Evolutionary conservation across 2,329 filamentous ascomycete species (phyloP).

Genomic region (Paraphaeosphaeria sporulosa): DNA sequence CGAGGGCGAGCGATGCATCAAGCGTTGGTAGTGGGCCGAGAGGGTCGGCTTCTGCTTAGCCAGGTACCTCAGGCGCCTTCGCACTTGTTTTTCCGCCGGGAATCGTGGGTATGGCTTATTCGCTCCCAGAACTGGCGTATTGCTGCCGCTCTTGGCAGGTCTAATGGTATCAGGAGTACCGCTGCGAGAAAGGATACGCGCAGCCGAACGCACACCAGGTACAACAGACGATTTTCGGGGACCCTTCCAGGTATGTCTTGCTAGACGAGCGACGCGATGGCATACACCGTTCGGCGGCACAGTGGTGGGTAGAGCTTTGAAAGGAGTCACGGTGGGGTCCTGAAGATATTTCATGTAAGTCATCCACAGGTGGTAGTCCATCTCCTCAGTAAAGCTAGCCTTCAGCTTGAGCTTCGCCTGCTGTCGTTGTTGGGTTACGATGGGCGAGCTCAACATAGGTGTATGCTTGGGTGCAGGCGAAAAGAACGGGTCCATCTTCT

Average conservation of each 20-base stretch:
- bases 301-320: conserved; percentile 71
- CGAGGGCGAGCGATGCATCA: conserved; percentile 68
- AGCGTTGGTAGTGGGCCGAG: conserved; percentile 69
- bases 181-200: conserved; percentile 33
- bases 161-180: conserved; percentile 55
- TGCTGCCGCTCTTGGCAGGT: conserved; percentile 54
- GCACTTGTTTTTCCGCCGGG: conserved; percentile 66
- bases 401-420: conserved; percentile 54
- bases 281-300: conserved; percentile 70
- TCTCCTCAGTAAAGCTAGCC: conserved; percentile 65
- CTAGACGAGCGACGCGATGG: conserved; percentile 67
- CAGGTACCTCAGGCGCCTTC: conserved; percentile 65
- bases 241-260: conserved; percentile 66
- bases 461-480: conserved; percentile 40
- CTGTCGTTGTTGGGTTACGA: conserved; percentile 35
- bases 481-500: conserved; percentile 64
- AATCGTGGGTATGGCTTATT: conserved; percentile 55
- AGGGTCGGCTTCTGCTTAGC: conserved; percentile 69
- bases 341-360: conserved; percentile 72
- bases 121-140: conserved; percentile 53
- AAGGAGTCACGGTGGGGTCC: conserved; percentile 70
- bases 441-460: conserved; percentile 40
- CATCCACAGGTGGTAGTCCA: conserved; percentile 72
- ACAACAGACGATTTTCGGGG: conserved; percentile 45
- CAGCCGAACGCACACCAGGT: conserved; percentile 24